Evolutionary conservation across 345 rosid species (phyloP), one percentile per base, ranked within the genome.

Genomic region (Laguncularia racemosa): DNA sequence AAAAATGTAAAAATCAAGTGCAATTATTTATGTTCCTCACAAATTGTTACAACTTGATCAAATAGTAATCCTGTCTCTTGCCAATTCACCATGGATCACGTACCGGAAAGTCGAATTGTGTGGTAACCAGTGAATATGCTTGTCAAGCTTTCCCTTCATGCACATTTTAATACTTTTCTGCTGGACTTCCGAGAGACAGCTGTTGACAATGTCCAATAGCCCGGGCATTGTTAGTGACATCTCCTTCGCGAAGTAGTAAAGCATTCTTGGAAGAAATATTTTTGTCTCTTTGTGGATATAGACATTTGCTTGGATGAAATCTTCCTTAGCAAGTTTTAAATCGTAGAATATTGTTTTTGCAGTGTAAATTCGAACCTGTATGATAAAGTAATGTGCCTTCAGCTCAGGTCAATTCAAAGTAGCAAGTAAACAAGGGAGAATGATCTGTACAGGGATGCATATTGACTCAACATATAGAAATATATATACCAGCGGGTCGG

Each of bases 21-120:
- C 40, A 33, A 2, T 33, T 33, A 9, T 33, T 33, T 33, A 33
- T 33, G 40, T 33, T 33, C 40, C 40, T 33, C 40, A 33, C 40
- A 33, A 33, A 33, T 4, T 33, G 40, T 48, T 14, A 21, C 11
- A 13, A 46, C 44, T 16, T 13, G 44, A 49, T 48, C 62, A 48
- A 11, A 20, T 44, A 4, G 33, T 4, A 21, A 20, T 33, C 63
- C 61, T 60, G 55, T 68, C 81, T 62, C 73, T 56, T 14, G 76
- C 74, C 17, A 78, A 53, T 45, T 84, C 80, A 47, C 77, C 80
- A 49, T 83, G 83, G 28, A 90, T 73, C 46, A 81, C 69, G 60
- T 76, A 90, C 70, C 88, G 86, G 67, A 90, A 90, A n/a, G 68
- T 67, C 47, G 84, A 73, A 55, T 80, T 79, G 56, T 76, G 84